Evolutionary conservation across 1,284 basidiomycete genomes (phyloP).

Genomic region (Puccinia novopanici): DNA sequence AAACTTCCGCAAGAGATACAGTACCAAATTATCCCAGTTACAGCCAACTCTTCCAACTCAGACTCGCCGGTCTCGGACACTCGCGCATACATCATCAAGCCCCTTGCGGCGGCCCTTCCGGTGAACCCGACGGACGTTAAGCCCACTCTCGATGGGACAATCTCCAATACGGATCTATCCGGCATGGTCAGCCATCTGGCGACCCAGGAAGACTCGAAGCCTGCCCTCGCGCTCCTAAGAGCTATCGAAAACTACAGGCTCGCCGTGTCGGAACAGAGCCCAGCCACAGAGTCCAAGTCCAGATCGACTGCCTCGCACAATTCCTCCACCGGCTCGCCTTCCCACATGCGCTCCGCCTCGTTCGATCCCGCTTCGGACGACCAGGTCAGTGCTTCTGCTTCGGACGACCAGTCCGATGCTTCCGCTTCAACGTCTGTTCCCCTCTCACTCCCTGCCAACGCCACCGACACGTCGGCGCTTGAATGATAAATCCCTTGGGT

Average conservation of each 20-base stretch:
- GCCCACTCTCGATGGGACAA: neutral
- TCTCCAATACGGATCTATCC: neutral
- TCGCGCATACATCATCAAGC: conserved; percentile 10
- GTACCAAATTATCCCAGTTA: conserved; percentile 21
- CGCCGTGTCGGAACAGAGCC: neutral
- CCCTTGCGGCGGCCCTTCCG: neutral
- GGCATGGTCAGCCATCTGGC: conserved; percentile 3
- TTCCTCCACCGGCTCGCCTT: neutral
- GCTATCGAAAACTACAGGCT: conserved; percentile 3
- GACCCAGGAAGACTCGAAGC: neutral
- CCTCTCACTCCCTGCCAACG: no score
- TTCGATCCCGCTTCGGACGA: no score
- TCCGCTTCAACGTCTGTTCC: no score
- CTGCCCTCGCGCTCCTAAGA: neutral
- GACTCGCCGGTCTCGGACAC: neutral
- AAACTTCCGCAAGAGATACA: neutral
- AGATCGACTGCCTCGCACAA: neutral
- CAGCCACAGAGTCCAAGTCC: neutral
- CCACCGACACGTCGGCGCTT: no score
- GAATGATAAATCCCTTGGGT: no score
- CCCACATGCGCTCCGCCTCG: no score
- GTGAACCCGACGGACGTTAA: neutral
- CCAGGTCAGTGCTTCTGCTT: no score
- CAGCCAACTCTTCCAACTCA: neutral
- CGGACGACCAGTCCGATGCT: no score